Evolutionary conservation across 2,329 filamentous ascomycete species (phyloP), one percentile per base, ranked within the genome.

Genomic region (Harringtonia aguacate): DNA sequence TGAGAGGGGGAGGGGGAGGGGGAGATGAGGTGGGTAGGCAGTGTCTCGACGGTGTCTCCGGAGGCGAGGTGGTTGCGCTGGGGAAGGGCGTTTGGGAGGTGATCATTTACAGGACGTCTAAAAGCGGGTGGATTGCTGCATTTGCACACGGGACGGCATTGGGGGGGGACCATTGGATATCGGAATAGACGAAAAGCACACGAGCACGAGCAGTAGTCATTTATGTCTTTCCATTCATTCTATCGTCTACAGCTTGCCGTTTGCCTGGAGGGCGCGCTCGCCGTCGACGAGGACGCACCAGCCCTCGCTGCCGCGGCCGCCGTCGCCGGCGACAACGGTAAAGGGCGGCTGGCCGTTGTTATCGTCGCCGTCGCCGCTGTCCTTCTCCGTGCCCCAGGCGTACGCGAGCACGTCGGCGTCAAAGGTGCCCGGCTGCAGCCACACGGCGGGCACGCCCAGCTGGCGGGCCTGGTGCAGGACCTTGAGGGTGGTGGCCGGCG

Each of bases 231-330:
- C 8, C 13, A 30, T 15, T 8, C 7, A 10, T 8, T 24, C 6
- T 18, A 28, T 9, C 30, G 21, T 46, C 39, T n/a, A 50, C 44
- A 75, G 56, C 63, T 76, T 79, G 27, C 73, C 77, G 17, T 69
- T 75, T 33, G 61, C 68, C 56, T 66, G 69, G 54, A 83, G 54
- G 1, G 76, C 79, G 56, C 62, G 67, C 52, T 89, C 84, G 0
- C 87, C 87, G 61, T 94, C 86, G 12, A 94, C 85, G 36, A 94
- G 69, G 21, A 94, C 83, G 63, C 87, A 94, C 84, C 86, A 94
- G 1, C 87, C 87, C 56, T 89, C 84, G 40, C 67, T 62, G 8
- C 84, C 84, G 24, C 63, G 57, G 22, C 81, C 79, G 24, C 80
- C 78, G 31, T 81, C 68, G 8, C 72, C 79, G 49, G 70, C 77